Conservation (phyloP, 805 yeast genomes). For the Scheffersomyces ergatensis region DNA sequence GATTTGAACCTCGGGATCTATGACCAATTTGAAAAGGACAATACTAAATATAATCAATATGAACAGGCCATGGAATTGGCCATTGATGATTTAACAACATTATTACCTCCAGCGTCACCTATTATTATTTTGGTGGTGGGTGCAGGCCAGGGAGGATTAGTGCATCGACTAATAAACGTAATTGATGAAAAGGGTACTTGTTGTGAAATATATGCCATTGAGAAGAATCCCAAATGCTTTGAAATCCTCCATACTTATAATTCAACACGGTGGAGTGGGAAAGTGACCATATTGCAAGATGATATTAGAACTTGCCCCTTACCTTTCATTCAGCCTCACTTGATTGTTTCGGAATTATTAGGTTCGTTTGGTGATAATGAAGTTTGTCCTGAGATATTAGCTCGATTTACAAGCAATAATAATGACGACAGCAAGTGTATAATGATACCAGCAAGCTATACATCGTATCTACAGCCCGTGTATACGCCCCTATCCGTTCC, state of each 20-base stretch:
- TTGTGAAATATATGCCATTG: conserved; percentile 50
- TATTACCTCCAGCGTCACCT: not conserved
- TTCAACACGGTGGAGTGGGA: conserved; percentile 47
- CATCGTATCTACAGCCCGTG: conserved; percentile 65
- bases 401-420: conserved; percentile 30
- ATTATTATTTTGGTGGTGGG: conserved; percentile 62
- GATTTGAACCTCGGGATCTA: conserved; percentile 61
- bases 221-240: conserved; percentile 66
- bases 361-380: conserved; percentile 96
- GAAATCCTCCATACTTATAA: conserved; percentile 50
- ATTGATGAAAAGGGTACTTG: not conserved
- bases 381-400: conserved; percentile 73
- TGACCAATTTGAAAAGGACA: conserved; percentile 68
- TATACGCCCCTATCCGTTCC: conserved; percentile 43
- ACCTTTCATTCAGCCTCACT: conserved; percentile 15
- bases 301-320: conserved; percentile 55
- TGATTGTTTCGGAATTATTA: conserved; percentile 76
- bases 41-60: conserved; percentile 65
- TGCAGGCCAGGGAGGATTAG: conserved; percentile 85
- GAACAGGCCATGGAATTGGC: conserved; percentile 62
- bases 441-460: conserved; percentile 47
- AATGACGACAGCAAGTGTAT: conserved; percentile 23
- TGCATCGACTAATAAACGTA: conserved; percentile 34
- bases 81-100: conserved; percentile 22
- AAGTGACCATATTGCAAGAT: conserved; percentile 48